These are phyloP conservation scores for Isatis lusitanica DNA, from an alignment of 441 rosid genomes.

Conservation along the genomic window DNA sequence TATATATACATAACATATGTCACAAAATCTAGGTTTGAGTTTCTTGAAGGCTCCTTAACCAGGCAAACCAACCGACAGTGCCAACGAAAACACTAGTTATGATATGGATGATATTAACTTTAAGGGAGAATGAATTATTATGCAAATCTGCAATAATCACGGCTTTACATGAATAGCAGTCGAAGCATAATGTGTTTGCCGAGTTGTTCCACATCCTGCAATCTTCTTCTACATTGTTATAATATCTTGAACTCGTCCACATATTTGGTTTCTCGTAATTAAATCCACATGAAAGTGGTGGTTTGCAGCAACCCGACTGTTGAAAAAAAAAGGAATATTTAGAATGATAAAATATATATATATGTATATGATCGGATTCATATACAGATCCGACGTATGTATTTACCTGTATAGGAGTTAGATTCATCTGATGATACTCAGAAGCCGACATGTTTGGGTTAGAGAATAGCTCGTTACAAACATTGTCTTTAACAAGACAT, in stretches of 20 bases:
- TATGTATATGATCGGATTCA: not conserved
- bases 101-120: slow-evolving; percentile 9
- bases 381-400: not conserved
- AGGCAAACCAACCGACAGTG: slow-evolving; percentile 24
- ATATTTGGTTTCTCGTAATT: slow-evolving; percentile 18
- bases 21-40: slow-evolving; percentile 15
- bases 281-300: slow-evolving; percentile 40
- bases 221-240: slow-evolving; percentile 23
- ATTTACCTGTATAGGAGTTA: slow-evolving; percentile 35
- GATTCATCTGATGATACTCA: slow-evolving; percentile 29
- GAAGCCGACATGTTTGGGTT: slow-evolving; percentile 30
- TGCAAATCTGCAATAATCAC: slow-evolving; percentile 28
- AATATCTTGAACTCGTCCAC: slow-evolving; percentile 21
- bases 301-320: slow-evolving; percentile 39
- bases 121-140: not conserved
- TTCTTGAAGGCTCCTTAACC: slow-evolving; percentile 23
- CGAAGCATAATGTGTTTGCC: slow-evolving; percentile 21
- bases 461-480: slow-evolving; percentile 22
- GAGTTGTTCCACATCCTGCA: slow-evolving; percentile 31
- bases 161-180: slow-evolving; percentile 36
- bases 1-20: not conserved
- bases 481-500: slow-evolving; percentile 30
- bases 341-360: not conserved
- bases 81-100: slow-evolving; percentile 15
- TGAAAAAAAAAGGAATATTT: not conserved